These are phyloP conservation scores for Verbena officinalis DNA, from an alignment of 257 asterid genomes.

Conservation along the genomic window DNA sequence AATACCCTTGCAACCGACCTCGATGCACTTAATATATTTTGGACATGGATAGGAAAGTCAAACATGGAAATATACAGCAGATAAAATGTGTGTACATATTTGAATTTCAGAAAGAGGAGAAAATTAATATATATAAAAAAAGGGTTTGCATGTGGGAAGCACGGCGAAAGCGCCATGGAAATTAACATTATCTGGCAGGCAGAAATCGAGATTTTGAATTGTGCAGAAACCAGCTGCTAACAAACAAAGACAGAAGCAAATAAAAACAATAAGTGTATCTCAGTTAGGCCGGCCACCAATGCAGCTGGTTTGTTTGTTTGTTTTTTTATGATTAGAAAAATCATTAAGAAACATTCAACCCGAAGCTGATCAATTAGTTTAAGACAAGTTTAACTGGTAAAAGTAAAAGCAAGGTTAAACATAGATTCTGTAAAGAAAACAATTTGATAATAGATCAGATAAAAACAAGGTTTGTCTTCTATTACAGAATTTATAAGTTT, in stretches of 20 bases:
- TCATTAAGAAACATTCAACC: slow-evolving; percentile 40
- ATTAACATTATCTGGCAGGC: slow-evolving; percentile 31
- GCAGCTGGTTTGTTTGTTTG: slow-evolving; percentile 32
- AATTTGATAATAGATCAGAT: slow-evolving; percentile 20
- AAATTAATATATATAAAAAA: background rate
- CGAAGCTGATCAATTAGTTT: slow-evolving; percentile 23
- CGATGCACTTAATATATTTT: too few relatives aligned
- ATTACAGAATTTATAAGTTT: slow-evolving; percentile 27
- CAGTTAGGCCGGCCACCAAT: slow-evolving; percentile 50
- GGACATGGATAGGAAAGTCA: too few relatives aligned
- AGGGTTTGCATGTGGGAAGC: slow-evolving; percentile 51
- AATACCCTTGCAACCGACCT: background rate
- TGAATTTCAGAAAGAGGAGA: background rate
- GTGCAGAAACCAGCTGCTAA: slow-evolving; percentile 8
- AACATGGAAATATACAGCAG: too few relatives aligned
- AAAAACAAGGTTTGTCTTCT: slow-evolving; percentile 25
- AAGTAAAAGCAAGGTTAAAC: slow-evolving; percentile 42
- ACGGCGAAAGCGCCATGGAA: slow-evolving; percentile 41
- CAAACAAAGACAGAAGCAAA: slow-evolving; percentile 30
- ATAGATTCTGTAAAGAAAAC: slow-evolving; percentile 4
- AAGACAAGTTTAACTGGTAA: slow-evolving; percentile 24
- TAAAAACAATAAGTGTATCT: slow-evolving; percentile 42
- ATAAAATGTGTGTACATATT: background rate
- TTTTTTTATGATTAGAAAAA: slow-evolving; percentile 32
- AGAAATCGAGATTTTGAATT: slow-evolving; percentile 35